Percentiles rank a stretch among this genome's conserved stretches.
Conservation (phyloP, 2,329 filamentous ascomycete genomes). For the Septoria linicola region DNA sequence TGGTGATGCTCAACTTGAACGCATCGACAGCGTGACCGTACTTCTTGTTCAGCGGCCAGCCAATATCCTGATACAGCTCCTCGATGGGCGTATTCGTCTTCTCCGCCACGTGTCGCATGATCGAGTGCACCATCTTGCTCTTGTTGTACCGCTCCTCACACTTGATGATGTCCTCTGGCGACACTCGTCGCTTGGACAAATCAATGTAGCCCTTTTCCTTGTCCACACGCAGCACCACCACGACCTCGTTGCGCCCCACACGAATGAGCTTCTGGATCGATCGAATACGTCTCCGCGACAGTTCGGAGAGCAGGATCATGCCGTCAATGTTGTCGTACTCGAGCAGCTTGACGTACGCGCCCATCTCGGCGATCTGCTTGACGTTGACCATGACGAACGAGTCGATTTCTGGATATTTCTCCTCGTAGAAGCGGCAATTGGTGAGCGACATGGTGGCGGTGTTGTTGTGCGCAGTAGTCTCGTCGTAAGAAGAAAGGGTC, state of each 20-base stretch:
- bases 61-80: constrained; percentile 87
- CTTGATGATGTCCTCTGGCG: constrained; percentile 94
- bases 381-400: constrained; percentile 99
- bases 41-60: constrained; percentile 96
- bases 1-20: constrained; percentile 98
- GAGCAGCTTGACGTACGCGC: constrained; percentile 97
- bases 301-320: constrained; percentile 98
- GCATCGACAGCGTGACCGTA: constrained; percentile 96
- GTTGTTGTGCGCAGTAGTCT: background rate
- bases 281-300: constrained; percentile 96
- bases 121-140: constrained; percentile 98
- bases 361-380: constrained; percentile 99
- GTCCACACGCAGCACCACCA: constrained; percentile 96
- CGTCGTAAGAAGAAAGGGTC: constrained; percentile 7
- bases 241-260: constrained; percentile 96
- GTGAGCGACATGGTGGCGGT: constrained; percentile 83
- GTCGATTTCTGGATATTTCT: constrained; percentile 97
- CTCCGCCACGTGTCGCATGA: constrained; percentile 98
- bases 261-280: constrained; percentile 99
- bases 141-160: constrained; percentile 99
- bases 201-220: constrained; percentile 99
- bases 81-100: constrained; percentile 95
- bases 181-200: constrained; percentile 96
- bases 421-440: constrained; percentile 96
- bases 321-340: constrained; percentile 99